phyloP scores from a whole-genome alignment of 805 yeast species.

The Yamadazyma paraphyllophila region DNA sequence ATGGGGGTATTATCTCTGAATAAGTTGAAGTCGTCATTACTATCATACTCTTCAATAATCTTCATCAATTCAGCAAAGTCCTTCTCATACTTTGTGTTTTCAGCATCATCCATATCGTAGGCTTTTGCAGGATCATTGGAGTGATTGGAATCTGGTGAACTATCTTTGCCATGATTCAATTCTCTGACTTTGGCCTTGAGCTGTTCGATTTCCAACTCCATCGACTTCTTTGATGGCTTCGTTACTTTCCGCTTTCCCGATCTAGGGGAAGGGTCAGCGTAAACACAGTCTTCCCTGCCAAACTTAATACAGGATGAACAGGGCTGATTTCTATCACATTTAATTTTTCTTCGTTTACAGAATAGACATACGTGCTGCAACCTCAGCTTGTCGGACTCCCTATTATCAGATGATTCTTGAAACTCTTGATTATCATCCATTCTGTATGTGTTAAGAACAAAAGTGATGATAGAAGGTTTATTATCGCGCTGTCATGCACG shows the following conservation, averaged over 20 bases:
- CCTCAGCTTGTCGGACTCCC: not conserved
- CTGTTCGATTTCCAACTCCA: conserved; percentile 13
- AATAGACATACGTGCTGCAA: conserved; percentile 21
- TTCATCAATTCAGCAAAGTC: conserved; percentile 7
- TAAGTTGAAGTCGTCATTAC: conserved; percentile 1
- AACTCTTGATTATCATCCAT: not conserved
- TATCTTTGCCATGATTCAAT: conserved; percentile 3
- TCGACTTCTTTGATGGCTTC: conserved; percentile 4
- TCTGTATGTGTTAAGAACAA: not conserved
- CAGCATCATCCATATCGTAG: conserved; percentile 6
- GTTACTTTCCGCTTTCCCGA: conserved; percentile 1
- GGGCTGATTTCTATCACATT: conserved; percentile 43
- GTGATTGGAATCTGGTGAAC: not conserved
- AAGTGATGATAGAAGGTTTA: not conserved
- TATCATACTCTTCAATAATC: conserved; percentile 3
- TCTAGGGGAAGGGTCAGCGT: conserved; percentile 8
- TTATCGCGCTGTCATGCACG: not conserved
- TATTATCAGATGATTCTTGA: not conserved
- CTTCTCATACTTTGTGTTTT: not conserved
- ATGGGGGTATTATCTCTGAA: not conserved
- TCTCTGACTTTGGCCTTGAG: conserved; percentile 9
- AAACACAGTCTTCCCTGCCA: conserved; percentile 14
- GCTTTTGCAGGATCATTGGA: not conserved
- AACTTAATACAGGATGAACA: conserved; percentile 30
- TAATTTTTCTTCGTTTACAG: conserved; percentile 39